Percentiles rank a stretch among this genome's conserved stretches.
Conservation (phyloP, 441 rosid species). For the Erodium texanum region DNA sequence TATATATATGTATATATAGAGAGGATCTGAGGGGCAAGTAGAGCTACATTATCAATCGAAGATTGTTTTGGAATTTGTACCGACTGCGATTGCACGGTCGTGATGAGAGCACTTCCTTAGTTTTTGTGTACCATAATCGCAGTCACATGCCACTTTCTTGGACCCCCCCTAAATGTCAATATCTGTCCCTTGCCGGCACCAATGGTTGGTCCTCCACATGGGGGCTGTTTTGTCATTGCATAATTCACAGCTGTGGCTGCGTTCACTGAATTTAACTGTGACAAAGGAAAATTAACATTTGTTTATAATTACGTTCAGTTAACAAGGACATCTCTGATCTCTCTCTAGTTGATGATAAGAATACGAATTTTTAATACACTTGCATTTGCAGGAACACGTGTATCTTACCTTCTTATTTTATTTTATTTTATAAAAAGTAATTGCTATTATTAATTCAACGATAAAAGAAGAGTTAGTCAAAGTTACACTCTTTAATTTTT, state of each 20-base stretch:
- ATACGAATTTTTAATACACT: too few relatives aligned
- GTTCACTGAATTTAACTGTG: background rate
- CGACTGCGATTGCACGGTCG: background rate
- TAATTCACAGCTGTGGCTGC: background rate
- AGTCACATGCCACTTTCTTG: conserved; percentile 10
- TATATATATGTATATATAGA: too few relatives aligned
- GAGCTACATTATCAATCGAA: background rate
- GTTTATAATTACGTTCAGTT: too few relatives aligned
- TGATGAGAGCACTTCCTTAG: conserved; percentile 2
- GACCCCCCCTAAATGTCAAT: background rate
- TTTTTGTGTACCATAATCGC: background rate
- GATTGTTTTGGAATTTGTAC: conserved; percentile 8
- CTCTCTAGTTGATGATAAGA: too few relatives aligned
- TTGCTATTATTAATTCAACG: too few relatives aligned
- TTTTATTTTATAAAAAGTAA: too few relatives aligned
- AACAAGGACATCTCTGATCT: too few relatives aligned
- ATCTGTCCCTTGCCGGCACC: background rate
- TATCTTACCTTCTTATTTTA: too few relatives aligned
- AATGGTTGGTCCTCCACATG: background rate
- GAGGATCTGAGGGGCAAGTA: background rate
- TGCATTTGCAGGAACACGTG: too few relatives aligned
- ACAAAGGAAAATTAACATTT: background rate
- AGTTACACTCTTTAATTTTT: too few relatives aligned
- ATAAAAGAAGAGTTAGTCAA: too few relatives aligned
- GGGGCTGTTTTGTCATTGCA: background rate